These are phyloP conservation scores for Linnemannia schmuckeri DNA, from an alignment of 192 early-diverging fungal species.

Conservation along the genomic window DNA sequence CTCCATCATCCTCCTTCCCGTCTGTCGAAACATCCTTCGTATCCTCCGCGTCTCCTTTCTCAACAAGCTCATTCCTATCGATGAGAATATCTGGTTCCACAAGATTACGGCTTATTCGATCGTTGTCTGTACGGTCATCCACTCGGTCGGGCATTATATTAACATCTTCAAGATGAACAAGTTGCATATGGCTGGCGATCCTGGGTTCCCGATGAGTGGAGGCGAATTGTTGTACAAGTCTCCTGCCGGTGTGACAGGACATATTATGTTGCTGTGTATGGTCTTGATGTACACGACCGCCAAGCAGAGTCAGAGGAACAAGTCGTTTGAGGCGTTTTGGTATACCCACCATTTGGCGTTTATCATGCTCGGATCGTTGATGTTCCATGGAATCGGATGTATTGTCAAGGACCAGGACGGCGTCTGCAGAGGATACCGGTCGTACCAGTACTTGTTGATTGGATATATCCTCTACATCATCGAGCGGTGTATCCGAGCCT, in stretches of 20 bases:
- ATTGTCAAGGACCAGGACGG: slow-evolving; percentile 59
- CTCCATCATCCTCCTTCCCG: slow-evolving; percentile 66
- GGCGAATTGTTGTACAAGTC: slow-evolving; percentile 46
- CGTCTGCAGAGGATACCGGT: slow-evolving; percentile 53
- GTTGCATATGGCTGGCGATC: slow-evolving; percentile 9
- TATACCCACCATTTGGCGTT: slow-evolving; percentile 83
- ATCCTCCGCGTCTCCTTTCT: slow-evolving; percentile 68
- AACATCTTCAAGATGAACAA: slow-evolving; percentile 63
- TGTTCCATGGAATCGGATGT: slow-evolving; percentile 75
- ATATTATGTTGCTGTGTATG: slow-evolving; percentile 73
- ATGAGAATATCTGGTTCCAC: slow-evolving; percentile 84
- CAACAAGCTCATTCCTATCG: slow-evolving; percentile 75
- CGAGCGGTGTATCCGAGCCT: slow-evolving; percentile 72
- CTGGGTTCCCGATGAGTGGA: slow-evolving; percentile 19
- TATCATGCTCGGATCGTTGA: slow-evolving; percentile 70
- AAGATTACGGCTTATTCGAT: slow-evolving; percentile 77
- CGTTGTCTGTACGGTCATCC: slow-evolving; percentile 71
- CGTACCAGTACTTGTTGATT: slow-evolving; percentile 64
- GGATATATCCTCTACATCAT: slow-evolving; percentile 69
- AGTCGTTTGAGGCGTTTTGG: slow-evolving; percentile 83
- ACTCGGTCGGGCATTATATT: slow-evolving; percentile 69
- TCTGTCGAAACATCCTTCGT: slow-evolving; percentile 75
- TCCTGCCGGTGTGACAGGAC: slow-evolving; percentile 75
- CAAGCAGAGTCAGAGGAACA: slow-evolving; percentile 67
- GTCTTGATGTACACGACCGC: slow-evolving; percentile 76